phyloP scores from a whole-genome alignment of 2,329 filamentous ascomycete species.

The Metarhizium rileyi region DNA sequence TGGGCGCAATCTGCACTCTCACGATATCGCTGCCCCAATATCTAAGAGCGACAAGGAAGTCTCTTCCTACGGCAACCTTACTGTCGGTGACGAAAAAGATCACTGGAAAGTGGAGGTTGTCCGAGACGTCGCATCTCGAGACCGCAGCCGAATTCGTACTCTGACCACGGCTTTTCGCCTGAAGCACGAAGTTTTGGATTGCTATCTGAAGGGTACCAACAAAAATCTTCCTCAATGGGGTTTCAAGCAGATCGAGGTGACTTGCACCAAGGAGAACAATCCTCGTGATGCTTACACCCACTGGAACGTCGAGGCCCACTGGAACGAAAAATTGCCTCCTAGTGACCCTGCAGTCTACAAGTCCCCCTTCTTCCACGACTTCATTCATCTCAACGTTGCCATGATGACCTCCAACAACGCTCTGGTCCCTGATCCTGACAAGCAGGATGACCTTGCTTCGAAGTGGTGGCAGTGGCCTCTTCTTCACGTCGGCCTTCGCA shows the following conservation, averaged over 20 bases:
- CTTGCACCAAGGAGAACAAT: slow-evolving; percentile 87
- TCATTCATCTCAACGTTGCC: slow-evolving; percentile 94
- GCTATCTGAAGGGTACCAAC: slow-evolving; percentile 91
- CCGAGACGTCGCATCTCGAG: slow-evolving; percentile 75
- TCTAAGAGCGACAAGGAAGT: slow-evolving; percentile 88
- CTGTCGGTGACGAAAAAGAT: slow-evolving; percentile 92
- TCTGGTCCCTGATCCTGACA: slow-evolving; percentile 92
- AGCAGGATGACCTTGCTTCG: slow-evolving; percentile 96
- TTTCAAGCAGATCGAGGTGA: slow-evolving; percentile 98
- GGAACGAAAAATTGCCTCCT: slow-evolving; percentile 83
- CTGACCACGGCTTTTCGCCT: slow-evolving; percentile 89
- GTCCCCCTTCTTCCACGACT: slow-evolving; percentile 95
- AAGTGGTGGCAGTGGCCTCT: slow-evolving; percentile 99
- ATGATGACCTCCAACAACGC: slow-evolving; percentile 99
- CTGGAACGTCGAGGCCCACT: slow-evolving; percentile 96
- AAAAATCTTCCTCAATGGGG: slow-evolving; percentile 97
- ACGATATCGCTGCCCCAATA: slow-evolving; percentile 78
- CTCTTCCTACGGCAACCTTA: slow-evolving; percentile 90
- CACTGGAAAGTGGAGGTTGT: slow-evolving; percentile 95
- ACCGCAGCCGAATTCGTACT: slow-evolving; percentile 77
- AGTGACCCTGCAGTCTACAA: slow-evolving; percentile 87
- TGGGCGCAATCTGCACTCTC: slow-evolving; percentile 93
- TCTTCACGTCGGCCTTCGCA: slow-evolving; percentile 86
- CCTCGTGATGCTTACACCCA: slow-evolving; percentile 90
- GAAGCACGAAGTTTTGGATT: slow-evolving; percentile 70